Base-by-base conservation (phyloP, 2,329 filamentous ascomycete species). In the Stylonectria norvegica region DNA sequence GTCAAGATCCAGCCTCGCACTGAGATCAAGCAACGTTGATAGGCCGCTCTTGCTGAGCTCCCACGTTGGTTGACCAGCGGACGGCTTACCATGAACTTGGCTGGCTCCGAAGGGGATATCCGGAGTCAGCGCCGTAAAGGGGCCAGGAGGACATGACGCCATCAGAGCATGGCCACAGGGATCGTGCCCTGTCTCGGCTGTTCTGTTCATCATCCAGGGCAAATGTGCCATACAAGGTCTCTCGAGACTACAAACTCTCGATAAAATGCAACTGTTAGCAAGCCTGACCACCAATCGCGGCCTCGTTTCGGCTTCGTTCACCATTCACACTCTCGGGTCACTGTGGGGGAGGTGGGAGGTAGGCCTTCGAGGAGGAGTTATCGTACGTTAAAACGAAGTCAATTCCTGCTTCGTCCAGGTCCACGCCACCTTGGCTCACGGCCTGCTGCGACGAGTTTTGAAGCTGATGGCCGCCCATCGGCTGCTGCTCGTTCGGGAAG, bases 341-440 rank as follows among this genome's bases (percentile, higher is more conserved):
- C 59, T 76, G 70, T 55, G 72, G 77, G 61, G 78, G 78, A 69
- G 79, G 79, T 69, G 79, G 81, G 63, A 78, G 73, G 67, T 85
- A 85, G 63, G 78, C 74, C 69, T 74, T 76, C 68, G 77, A 76
- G 65, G 73, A 71, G 67, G 73, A 66, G 65, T 58, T 57, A 62
- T 79, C 86, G 78, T 89, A 93, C 87, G 86, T 85, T 78, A 93
- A 78, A 58, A 93, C 87, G 71, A 93, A 91, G 67, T 93, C 87
- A 69, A 93, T 89, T 61, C 87, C 87, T 55, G 86, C 79, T 63
- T 89, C 84, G 63, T 91, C 85, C 68, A 86, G 85, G 62, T 90
- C 85, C 54, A 86, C 62, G 31, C 69, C 65, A 60, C 63, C 64
- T 54, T 50, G 66, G 43, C 55, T 48, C 16, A 55, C 35, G 28